Conservation (phyloP, 2,329 filamentous ascomycete genomes). For the Helicocarpus griseus region DNA sequence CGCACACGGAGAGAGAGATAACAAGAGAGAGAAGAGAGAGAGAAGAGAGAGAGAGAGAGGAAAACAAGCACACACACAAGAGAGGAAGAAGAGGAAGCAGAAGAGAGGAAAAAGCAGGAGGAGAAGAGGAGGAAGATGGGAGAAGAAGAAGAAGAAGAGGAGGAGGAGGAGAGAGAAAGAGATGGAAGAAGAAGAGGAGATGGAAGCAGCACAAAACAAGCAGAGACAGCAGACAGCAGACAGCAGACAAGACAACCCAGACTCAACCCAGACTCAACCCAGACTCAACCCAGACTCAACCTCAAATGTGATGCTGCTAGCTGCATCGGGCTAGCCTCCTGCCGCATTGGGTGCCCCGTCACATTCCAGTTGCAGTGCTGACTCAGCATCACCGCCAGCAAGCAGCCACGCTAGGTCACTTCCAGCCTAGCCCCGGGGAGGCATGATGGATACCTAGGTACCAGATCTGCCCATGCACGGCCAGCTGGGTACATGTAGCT, state of each 20-base stretch:
- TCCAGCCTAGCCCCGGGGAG: too few species aligned
- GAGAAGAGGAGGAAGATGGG: conserved; percentile 16
- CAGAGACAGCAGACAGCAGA: neutral
- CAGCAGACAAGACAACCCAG: too few species aligned
- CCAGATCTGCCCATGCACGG: too few species aligned
- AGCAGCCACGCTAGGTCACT: too few species aligned
- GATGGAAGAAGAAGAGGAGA: conserved; percentile 3
- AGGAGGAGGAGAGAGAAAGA: conserved; percentile 1
- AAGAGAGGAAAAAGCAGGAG: conserved; percentile 8
- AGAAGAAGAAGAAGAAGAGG: conserved; percentile 11
- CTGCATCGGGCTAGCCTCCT: neutral
- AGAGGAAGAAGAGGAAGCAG: conserved; percentile 3
- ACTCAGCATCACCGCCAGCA: neutral
- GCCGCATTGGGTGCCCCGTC: neutral
- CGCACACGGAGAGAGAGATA: conserved; percentile 11
- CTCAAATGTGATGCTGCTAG: neutral
- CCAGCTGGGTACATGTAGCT: too few species aligned
- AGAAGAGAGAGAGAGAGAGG: conserved; percentile 13
- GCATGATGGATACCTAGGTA: too few species aligned
- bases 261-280: too few species aligned
- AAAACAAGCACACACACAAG: neutral
- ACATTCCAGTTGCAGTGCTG: neutral
- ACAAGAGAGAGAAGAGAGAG: conserved; percentile 11
- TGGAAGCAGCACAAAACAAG: neutral
- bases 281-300: too few species aligned